Base-by-base conservation (phyloP, 768 basidiomycete species). In the Austroboletus eburneus region DNA sequence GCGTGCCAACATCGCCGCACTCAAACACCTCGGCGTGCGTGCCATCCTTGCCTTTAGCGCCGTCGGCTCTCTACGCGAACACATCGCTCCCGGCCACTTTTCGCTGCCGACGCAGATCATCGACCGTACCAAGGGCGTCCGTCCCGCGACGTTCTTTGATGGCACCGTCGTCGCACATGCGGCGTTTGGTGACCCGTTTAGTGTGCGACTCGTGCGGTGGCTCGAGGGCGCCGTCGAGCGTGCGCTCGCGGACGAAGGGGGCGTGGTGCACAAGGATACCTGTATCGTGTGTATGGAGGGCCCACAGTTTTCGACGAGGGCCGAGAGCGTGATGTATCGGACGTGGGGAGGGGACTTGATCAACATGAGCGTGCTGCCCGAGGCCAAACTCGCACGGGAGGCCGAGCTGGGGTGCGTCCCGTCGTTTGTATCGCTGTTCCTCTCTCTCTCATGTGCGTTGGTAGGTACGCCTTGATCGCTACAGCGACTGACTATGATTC, bases 201-300 rank as follows among this genome's bases (percentile, higher is more conserved):
- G 84, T 49, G 63, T 67, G 35, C 73, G 72, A 42, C 71, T 94
- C 37, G 72, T 81, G 2, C 52, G 58, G 13, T 89, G 88, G 83
- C 68, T 94, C 43, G 79, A 81, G 55, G 69, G 64, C 1, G 73
- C 76, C 43, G 83, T 97, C 39, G 64, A 72, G 58, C 73, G 74
- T 50, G 90, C 80, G 29, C 66, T 94, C 43, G 76, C 71, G 6
- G 69, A 69, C 23, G 75, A 81, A 29, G 84, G 82, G 2, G 66
- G 73, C 9, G 77, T 74, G 2, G 80, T 98, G 45, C 90, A 92
- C 66, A 81, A 78, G 42, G 85, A 80, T 23, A 92, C 85, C 74
- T 86, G 83, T 17, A 80, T 97, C 47, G 85, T 98, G 39, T 93
- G 91, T 62, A 98, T 98, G 91, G 93, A 98, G 63, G 94, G 94